Evolutionary conservation across 352 stramenopile genomes (phyloP).

Genomic region (Phytophthora palmivora): DNA sequence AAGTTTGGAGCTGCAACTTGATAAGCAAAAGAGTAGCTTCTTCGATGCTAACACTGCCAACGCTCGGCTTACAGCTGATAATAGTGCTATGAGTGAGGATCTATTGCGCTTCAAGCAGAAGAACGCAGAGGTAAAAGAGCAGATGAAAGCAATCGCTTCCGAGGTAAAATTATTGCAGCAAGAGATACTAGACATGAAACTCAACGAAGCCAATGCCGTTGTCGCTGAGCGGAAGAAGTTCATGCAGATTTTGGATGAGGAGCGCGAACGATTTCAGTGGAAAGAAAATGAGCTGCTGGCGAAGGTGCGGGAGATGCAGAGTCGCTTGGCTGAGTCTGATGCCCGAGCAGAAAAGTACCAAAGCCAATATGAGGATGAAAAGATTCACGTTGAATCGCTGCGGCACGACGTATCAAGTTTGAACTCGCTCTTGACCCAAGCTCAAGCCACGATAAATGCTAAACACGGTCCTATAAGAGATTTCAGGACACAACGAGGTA

Average conservation of each 20-base stretch:
- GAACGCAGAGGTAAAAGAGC: conserved; percentile 27
- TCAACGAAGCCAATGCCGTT: conserved; percentile 59
- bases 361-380: conserved; percentile 82
- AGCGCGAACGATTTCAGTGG: conserved; percentile 56
- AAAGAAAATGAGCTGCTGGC: conserved; percentile 66
- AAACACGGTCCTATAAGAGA: conserved; percentile 39
- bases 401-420: conserved; percentile 73
- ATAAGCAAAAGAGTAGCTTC: conserved; percentile 25
- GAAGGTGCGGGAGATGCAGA: conserved; percentile 59
- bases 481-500: conserved; percentile 11
- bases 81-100: conserved; percentile 23
- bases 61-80: conserved; percentile 39
- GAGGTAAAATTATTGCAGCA: conserved; percentile 55
- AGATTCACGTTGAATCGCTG: conserved; percentile 70
- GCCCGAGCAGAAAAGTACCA: conserved; percentile 63
- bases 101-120: conserved; percentile 28
- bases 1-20: conserved; percentile 32
- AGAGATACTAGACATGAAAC: conserved; percentile 61
- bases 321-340: conserved; percentile 58
- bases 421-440: conserved; percentile 67
- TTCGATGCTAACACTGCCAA: conserved; percentile 15
- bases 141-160: conserved; percentile 32
- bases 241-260: conserved; percentile 56
- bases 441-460: conserved; percentile 55
- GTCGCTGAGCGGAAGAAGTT: conserved; percentile 62